These are phyloP conservation scores for Theobroma cacao DNA, from an alignment of 345 rosid species.

Conservation along the genomic window DNA sequence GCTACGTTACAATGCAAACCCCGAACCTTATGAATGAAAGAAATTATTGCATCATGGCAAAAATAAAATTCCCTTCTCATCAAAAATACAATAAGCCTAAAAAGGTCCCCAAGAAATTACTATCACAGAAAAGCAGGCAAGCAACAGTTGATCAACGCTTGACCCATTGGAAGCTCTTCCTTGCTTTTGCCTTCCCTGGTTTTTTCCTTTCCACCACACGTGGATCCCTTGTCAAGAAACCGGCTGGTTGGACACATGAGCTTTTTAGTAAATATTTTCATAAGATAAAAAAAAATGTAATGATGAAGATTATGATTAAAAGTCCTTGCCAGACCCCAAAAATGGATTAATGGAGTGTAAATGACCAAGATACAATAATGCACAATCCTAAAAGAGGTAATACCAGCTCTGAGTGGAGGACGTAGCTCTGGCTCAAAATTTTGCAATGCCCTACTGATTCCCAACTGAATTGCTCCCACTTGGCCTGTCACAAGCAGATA, in stretches of 20 bases:
- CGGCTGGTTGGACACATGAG: conserved; percentile 41
- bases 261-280: neutral
- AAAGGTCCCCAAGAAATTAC: neutral
- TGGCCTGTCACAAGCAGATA: conserved; percentile 57
- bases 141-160: conserved; percentile 58
- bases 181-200: conserved; percentile 97
- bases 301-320: neutral
- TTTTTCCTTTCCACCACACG: conserved; percentile 97
- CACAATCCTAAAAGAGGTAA: neutral
- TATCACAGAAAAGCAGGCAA: neutral
- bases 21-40: neutral
- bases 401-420: conserved; percentile 80
- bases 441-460: conserved; percentile 90
- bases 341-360: neutral
- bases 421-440: conserved; percentile 93
- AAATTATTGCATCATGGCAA: conserved; percentile 1
- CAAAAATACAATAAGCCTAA: neutral
- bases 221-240: conserved; percentile 91
- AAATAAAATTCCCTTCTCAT: neutral
- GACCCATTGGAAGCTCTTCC: conserved; percentile 99
- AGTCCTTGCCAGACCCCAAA: neutral
- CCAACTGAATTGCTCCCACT: conserved; percentile 90
- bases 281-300: neutral
- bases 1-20: neutral
- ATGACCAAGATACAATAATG: neutral